Conservation (phyloP, 495 filamentous ascomycete genomes). For the Penicillium salamii region DNA sequence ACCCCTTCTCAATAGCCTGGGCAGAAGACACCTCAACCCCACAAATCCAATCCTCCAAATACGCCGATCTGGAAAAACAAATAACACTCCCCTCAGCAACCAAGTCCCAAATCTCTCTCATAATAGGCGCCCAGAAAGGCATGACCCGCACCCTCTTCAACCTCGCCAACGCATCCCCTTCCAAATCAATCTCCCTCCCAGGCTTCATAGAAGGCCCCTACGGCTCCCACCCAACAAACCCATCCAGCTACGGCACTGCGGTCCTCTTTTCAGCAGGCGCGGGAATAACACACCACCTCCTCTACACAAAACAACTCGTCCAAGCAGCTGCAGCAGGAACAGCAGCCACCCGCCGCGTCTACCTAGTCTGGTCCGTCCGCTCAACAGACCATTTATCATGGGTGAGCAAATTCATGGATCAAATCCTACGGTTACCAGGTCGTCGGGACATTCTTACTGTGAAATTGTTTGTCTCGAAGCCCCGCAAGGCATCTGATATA, state of each 20-base stretch:
- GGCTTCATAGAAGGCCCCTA: slow-evolving; percentile 84
- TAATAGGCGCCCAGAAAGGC: slow-evolving; percentile 74
- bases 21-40: slow-evolving; percentile 25
- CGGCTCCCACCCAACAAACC: slow-evolving; percentile 58
- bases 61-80: slow-evolving; percentile 40
- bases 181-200: slow-evolving; percentile 55
- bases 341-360: slow-evolving; percentile 72
- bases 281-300: slow-evolving; percentile 84
- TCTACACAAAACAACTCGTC: slow-evolving; percentile 73
- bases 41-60: background rate
- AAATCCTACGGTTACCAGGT: slow-evolving; percentile 79
- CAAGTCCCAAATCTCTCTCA: slow-evolving; percentile 67
- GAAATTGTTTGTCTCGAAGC: slow-evolving; percentile 86
- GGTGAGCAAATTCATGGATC: slow-evolving; percentile 94
- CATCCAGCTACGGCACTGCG: slow-evolving; percentile 80
- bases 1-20: slow-evolving; percentile 60
- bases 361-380: slow-evolving; percentile 89
- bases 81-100: slow-evolving; percentile 23
- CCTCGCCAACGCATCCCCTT: slow-evolving; percentile 57
- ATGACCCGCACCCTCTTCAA: slow-evolving; percentile 78
- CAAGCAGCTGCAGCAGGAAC: slow-evolving; percentile 64
- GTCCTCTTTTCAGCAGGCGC: slow-evolving; percentile 85
- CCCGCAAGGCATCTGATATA: slow-evolving; percentile 59
- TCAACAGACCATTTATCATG: slow-evolving; percentile 86
- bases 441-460: slow-evolving; percentile 80